These are phyloP conservation scores for Phialophora verrucosa DNA, from an alignment of 2,329 filamentous ascomycete species.

Conservation along the genomic window DNA sequence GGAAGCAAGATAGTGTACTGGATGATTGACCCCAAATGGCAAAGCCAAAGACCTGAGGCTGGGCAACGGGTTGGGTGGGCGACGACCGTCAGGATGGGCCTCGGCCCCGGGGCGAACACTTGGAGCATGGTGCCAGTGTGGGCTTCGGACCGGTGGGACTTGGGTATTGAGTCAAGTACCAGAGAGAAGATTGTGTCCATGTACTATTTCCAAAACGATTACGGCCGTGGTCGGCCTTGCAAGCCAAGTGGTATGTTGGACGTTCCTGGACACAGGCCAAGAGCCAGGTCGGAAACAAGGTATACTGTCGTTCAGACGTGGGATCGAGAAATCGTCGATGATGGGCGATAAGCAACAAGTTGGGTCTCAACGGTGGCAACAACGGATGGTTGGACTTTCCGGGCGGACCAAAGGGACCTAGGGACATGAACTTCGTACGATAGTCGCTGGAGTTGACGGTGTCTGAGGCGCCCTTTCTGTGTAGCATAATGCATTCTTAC, in stretches of 20 bases:
- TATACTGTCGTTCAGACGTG: constrained; percentile 6
- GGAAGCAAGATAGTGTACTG: constrained; percentile 5
- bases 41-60: neutral
- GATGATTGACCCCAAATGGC: constrained; percentile 4
- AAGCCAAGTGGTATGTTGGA: neutral
- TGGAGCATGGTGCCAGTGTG: constrained; percentile 1
- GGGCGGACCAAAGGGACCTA: neutral
- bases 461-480: neutral
- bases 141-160: constrained; percentile 1
- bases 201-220: constrained; percentile 6
- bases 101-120: neutral
- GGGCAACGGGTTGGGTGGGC: neutral
- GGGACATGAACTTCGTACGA: neutral
- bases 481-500: neutral
- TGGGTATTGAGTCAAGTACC: neutral
- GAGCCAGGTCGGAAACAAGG: constrained; percentile 1
- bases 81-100: neutral
- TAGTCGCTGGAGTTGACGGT: neutral
- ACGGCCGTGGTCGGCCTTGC: neutral
- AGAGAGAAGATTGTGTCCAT: neutral
- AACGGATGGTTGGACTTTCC: neutral
- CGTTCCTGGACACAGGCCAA: neutral
- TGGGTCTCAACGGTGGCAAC: neutral
- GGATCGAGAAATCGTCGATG: neutral
- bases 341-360: neutral